Conservation (phyloP, 306 rosid species). For the Vicia sativa region DNA sequence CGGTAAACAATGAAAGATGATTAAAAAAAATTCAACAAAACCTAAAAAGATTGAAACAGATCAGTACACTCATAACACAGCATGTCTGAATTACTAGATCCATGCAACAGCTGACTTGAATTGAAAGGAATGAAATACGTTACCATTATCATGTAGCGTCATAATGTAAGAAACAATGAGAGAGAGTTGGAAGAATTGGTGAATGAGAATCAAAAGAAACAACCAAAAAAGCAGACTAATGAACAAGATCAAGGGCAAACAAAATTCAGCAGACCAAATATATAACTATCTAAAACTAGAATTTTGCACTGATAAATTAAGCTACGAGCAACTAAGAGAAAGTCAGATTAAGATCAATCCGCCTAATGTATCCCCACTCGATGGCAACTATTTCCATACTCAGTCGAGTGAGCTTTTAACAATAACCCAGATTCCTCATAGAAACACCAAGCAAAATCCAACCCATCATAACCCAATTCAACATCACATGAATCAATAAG, state of each 20-base stretch:
- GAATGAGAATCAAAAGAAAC: neutral
- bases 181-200: neutral
- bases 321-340: neutral
- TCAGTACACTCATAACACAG: neutral
- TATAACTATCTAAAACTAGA: neutral
- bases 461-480: neutral
- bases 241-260: neutral
- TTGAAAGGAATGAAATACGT: constrained; percentile 27
- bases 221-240: neutral
- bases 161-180: constrained; percentile 16
- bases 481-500: neutral
- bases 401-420: neutral
- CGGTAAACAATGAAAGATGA: constrained; percentile 6
- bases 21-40: neutral
- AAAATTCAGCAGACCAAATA: constrained; percentile 12
- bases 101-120: neutral
- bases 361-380: neutral
- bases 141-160: neutral
- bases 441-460: constrained; percentile 17
- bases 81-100: constrained; percentile 2
- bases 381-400: neutral
- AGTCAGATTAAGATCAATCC: neutral
- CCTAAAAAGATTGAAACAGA: neutral
- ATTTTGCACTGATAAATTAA: neutral
- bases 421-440: neutral